Evolutionary conservation across 2,329 filamentous ascomycete genomes (phyloP).

Genomic region (Epichloe elymi): DNA sequence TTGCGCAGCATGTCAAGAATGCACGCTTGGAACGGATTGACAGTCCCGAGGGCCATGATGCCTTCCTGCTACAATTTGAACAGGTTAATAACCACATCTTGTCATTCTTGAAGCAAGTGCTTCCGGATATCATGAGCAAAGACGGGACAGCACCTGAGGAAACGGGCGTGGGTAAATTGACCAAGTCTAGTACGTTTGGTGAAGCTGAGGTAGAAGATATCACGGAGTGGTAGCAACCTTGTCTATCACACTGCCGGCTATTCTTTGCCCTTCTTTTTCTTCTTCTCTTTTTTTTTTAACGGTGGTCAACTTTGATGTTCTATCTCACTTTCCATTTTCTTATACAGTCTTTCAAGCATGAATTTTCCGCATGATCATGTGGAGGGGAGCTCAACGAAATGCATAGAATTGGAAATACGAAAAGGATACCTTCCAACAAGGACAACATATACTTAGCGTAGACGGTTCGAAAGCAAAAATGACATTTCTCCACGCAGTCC

Average conservation of each 20-base stretch:
- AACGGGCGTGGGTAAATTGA: constrained; percentile 47
- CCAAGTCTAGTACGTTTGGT: constrained; percentile 84
- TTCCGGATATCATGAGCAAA: constrained; percentile 78
- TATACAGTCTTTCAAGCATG: not conserved
- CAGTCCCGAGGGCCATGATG: constrained; percentile 89
- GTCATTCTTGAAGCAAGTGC: constrained; percentile 64
- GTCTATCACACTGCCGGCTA: not conserved
- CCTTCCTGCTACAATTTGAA: constrained; percentile 91
- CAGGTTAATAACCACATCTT: constrained; percentile 86
- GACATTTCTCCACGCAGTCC: not conserved
- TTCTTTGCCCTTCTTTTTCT: not conserved
- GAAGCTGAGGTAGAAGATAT: constrained; percentile 95
- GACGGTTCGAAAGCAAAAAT: not conserved
- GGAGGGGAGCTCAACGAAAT: not conserved
- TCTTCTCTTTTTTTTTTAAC: too few relatives aligned
- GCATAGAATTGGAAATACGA: not conserved
- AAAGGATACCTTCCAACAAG: not conserved
- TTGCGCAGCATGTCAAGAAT: constrained; percentile 69
- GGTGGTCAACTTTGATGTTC: too few relatives aligned
- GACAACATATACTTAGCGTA: not conserved
- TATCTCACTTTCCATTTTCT: not conserved
- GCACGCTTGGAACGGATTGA: constrained; percentile 76
- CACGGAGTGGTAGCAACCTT: constrained; percentile 66
- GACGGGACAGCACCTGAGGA: constrained; percentile 36
- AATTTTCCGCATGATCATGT: not conserved